phyloP scores from a whole-genome alignment of 164 flowering plant species.

The Liquidambar formosana region DNA sequence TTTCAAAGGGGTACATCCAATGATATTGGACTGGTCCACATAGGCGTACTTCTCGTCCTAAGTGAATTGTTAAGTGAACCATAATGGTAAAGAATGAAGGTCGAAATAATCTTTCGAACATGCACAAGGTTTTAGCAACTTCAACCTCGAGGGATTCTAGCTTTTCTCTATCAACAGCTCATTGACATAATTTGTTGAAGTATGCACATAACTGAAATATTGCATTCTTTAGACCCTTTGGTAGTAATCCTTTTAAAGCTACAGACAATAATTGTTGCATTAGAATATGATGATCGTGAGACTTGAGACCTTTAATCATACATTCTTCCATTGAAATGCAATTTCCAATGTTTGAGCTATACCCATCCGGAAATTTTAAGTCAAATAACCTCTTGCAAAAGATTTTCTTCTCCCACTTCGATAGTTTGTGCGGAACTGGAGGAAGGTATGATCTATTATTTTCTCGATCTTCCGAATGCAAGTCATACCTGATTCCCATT shows the following conservation, averaged over 20 bases:
- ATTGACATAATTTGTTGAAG: neutral
- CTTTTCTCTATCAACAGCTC: neutral
- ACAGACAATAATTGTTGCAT: neutral
- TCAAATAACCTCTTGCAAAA: constrained; percentile 1
- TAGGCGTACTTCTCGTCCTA: neutral
- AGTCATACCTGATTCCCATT: neutral
- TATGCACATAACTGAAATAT: no score
- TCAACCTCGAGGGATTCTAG: neutral
- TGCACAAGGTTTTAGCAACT: neutral
- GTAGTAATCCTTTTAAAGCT: constrained; percentile 1
- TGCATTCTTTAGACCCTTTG: neutral
- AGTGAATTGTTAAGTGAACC: neutral
- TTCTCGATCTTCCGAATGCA: neutral
- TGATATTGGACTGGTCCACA: no score
- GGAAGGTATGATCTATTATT: neutral
- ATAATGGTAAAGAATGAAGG: neutral
- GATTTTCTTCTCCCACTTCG: neutral
- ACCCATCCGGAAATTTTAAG: neutral
- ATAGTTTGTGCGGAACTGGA: neutral
- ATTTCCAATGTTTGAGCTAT: neutral
- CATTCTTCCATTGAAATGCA: neutral
- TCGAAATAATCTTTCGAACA: neutral
- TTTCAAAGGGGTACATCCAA: constrained; percentile 1
- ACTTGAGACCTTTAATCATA: neutral
- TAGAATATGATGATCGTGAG: neutral